A percentile compares a stretch with the other conserved stretches of the same genome.
These are phyloP conservation scores for Penicillium sp. DNA, from an alignment of 2,329 filamentous ascomycete species.

Conservation along the genomic window DNA sequence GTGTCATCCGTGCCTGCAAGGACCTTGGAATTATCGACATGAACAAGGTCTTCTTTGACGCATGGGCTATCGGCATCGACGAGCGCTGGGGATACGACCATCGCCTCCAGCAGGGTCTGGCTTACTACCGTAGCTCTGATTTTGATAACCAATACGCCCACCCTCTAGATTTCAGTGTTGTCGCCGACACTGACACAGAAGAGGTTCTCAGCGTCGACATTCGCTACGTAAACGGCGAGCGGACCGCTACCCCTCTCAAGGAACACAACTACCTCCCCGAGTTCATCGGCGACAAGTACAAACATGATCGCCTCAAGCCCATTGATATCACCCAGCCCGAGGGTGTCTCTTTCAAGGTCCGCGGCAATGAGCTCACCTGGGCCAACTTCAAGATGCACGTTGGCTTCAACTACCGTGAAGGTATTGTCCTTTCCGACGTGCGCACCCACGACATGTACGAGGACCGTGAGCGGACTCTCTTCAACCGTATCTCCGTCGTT, in stretches of 20 bases:
- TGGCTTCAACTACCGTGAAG: slow-evolving; percentile 46
- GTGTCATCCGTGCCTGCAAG: slow-evolving; percentile 28
- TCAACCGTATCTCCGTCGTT: slow-evolving; percentile 26
- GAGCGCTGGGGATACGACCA: slow-evolving; percentile 30
- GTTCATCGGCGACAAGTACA: slow-evolving; percentile 21
- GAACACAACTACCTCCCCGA: slow-evolving; percentile 25
- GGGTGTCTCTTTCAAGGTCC: slow-evolving; percentile 25
- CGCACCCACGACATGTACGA: slow-evolving; percentile 23
- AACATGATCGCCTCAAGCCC: slow-evolving; percentile 21
- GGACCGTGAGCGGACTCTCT: slow-evolving; percentile 24
- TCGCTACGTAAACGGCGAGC: slow-evolving; percentile 21
- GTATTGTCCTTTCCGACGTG: slow-evolving; percentile 48
- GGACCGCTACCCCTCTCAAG: slow-evolving; percentile 17
- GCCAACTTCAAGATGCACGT: slow-evolving; percentile 33
- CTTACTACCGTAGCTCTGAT: slow-evolving; percentile 25
- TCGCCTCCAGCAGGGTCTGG: slow-evolving; percentile 28
- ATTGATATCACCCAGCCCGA: slow-evolving; percentile 25
- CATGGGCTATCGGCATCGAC: slow-evolving; percentile 33
- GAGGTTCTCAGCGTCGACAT: slow-evolving; percentile 25
- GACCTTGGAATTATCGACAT: slow-evolving; percentile 32
- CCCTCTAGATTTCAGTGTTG: slow-evolving; percentile 23
- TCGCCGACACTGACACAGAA: slow-evolving; percentile 24
- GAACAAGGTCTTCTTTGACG: slow-evolving; percentile 29
- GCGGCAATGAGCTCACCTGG: slow-evolving; percentile 25
- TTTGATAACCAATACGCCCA: slow-evolving; percentile 30